Evolutionary conservation across 2,329 filamentous ascomycete genomes (phyloP), one percentile per base, ranked within the genome.

Genomic region (Penicillium olsonii): DNA sequence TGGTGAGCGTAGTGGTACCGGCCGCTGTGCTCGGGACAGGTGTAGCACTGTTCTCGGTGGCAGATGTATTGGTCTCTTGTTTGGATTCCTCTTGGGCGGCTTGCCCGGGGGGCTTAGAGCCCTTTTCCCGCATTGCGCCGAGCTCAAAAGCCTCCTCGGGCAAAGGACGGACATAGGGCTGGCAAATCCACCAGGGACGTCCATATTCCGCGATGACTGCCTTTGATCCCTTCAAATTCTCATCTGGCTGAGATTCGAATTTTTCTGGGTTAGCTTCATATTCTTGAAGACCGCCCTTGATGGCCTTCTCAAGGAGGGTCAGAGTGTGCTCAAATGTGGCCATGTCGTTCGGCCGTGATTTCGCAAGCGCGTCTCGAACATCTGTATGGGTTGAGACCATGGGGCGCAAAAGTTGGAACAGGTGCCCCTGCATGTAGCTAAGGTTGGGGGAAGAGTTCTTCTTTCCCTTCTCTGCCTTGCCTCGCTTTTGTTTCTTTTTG

Each of bases 381-480:
- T 94, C 81, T 19, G 89, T 92, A 70, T 96, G 88, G 54, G 79
- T 81, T 2, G 85, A 78, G 27, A 99, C 85, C 19, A 97, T 81
- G 26, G 92, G 85, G 14, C 92, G 83, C 18, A 97, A 81, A 20
- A 99, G 81, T 68, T 95, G 88, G 77, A 99, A 99, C 37, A 96
- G 82, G 70, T 99, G 94, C 0, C 90, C 84, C 70, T 97, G 92
- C 79, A 96, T 89, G 27, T 85, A 85, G 10, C 82, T 78, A 40
- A 96, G 77, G 68, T 94, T 97, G 3, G 81, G 78, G 19, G 80
- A 79, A 3, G 66, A 68, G 75, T 82, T 62, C 57, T 74, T 69
- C 52, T 75, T 72, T 11, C 62, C 56, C 55, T 76, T 77, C 52
- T 73, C 70, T 8, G 27, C 42, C 18, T 50, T 50, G 37, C 42